Percentiles rank a stretch among this genome's conserved stretches.
Conservation (phyloP, 2,329 filamentous ascomycete species). For the Penicillium griseofulvum region DNA sequence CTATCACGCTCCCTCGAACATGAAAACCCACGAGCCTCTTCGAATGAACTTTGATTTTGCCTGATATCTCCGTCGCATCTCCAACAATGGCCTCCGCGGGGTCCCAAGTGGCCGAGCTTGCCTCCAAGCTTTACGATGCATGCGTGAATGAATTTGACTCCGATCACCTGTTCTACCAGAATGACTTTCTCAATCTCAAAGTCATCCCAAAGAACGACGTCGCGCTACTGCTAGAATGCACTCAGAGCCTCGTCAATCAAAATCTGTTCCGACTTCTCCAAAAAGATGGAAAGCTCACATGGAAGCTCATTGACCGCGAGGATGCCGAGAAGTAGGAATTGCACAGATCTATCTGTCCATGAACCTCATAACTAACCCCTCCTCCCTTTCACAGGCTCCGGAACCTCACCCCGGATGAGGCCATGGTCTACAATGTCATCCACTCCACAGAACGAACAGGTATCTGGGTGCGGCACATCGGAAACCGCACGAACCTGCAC, state of each 20-base stretch:
- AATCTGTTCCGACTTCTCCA: constrained; percentile 48
- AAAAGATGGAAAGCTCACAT: constrained; percentile 45
- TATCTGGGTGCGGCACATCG: constrained; percentile 87
- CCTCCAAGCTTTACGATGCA: constrained; percentile 46
- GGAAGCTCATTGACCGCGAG: constrained; percentile 49
- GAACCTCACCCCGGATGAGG: constrained; percentile 64
- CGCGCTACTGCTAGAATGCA: constrained; percentile 43
- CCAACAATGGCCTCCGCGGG: constrained; percentile 37
- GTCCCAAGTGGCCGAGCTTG: constrained; percentile 39
- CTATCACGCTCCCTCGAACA: constrained; percentile 29
- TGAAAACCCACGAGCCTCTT: constrained; percentile 28
- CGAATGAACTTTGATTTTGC: constrained; percentile 31
- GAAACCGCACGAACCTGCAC: constrained; percentile 76
- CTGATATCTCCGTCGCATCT: constrained; percentile 21
- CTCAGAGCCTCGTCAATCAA: constrained; percentile 46
- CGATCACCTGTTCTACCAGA: constrained; percentile 48
- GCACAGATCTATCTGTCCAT: not conserved
- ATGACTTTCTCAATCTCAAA: constrained; percentile 44
- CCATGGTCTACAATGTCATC: constrained; percentile 83
- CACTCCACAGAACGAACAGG: constrained; percentile 81
- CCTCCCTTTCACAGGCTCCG: constrained; percentile 35
- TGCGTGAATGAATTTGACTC: constrained; percentile 40
- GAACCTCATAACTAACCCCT: constrained; percentile 7
- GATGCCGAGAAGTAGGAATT: constrained; percentile 48
- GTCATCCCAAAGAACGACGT: constrained; percentile 47